Evolutionary conservation across 1,139 yeast species (phyloP), one percentile per base, ranked within the genome.

Genomic region (Maudiozyma humilis): DNA sequence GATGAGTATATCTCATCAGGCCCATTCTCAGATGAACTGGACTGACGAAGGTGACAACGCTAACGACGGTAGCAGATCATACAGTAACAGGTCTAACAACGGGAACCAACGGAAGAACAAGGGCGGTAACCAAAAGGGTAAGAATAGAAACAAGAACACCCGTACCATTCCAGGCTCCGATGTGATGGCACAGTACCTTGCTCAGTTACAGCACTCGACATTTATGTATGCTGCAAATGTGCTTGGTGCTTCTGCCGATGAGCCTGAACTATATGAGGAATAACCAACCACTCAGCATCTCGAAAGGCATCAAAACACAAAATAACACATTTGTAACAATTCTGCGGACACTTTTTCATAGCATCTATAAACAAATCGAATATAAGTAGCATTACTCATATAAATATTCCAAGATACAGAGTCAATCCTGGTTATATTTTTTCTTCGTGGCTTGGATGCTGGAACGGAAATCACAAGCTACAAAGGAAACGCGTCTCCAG

Each of bases 111-210:
- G 29, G 13, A 32, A 25, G 25, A 25, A 32, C 17, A 32, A 35
- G 37, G 40, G 31, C 33, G 34, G n/a, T 32, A 32, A 20, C 41
- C 37, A 47, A 19, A 29, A 37, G 18, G 44, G 42, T 25, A 44
- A 27, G 33, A 17, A 27, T 13, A 40, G 32, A 27, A 29, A 43
- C 32, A 46, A 45, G 40, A 46, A 43, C 43, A 44, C 37, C 51
- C 51, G 42, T 2, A 63, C 59, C 47, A 70, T 76, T 12, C 76
- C 82, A 6, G 88, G 88, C 3, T 77, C 84, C 1, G 84, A 79
- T 54, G 85, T 82, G 6, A 79, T 82, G 84, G 82, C 86, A 0
- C 88, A 82, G 57, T 82, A 81, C 56, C 67, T 82, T 53, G 85
- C 86, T 13, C 82, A 78, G 57, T 69, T 82, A 8, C 88, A 80